Conservation (phyloP, 2,329 filamentous ascomycete species). For the Calonectria hawksworthii region DNA sequence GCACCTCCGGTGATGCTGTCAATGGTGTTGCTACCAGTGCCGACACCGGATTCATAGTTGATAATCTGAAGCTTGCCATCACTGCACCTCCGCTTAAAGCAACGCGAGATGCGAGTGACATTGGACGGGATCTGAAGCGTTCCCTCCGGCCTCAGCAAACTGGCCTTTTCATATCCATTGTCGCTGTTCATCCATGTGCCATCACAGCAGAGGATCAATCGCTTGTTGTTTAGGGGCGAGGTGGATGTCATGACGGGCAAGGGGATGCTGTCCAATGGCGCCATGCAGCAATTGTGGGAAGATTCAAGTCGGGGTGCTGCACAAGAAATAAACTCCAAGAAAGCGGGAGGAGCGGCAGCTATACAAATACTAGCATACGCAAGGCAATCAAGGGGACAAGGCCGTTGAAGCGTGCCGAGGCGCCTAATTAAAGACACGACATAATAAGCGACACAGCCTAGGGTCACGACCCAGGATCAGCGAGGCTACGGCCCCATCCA, state of each 20-base stretch:
- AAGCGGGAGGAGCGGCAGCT: neutral
- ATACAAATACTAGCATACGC: neutral
- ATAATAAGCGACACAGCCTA: constrained; percentile 42
- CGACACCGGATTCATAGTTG: constrained; percentile 73
- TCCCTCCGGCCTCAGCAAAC: constrained; percentile 52
- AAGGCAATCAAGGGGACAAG: constrained; percentile 4
- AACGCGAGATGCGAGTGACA: constrained; percentile 71
- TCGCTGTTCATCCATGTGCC: constrained; percentile 69
- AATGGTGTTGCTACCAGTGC: constrained; percentile 64
- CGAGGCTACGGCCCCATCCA: constrained; percentile 28
- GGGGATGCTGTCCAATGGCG: neutral
- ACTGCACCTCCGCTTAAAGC: constrained; percentile 64
- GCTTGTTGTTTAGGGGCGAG: constrained; percentile 51
- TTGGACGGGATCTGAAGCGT: constrained; percentile 69
- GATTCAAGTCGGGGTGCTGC: neutral
- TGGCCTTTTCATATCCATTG: constrained; percentile 60
- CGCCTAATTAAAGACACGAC: constrained; percentile 22
- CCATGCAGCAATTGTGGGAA: neutral
- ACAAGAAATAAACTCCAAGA: neutral
- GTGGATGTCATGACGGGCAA: neutral
- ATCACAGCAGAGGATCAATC: constrained; percentile 66
- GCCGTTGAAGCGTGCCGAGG: constrained; percentile 4
- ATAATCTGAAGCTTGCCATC: constrained; percentile 71
- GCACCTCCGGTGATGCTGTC: constrained; percentile 67
- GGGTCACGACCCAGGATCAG: constrained; percentile 35